Conservation (phyloP, 2,329 filamentous ascomycete species). For the Penicillium sp. region DNA sequence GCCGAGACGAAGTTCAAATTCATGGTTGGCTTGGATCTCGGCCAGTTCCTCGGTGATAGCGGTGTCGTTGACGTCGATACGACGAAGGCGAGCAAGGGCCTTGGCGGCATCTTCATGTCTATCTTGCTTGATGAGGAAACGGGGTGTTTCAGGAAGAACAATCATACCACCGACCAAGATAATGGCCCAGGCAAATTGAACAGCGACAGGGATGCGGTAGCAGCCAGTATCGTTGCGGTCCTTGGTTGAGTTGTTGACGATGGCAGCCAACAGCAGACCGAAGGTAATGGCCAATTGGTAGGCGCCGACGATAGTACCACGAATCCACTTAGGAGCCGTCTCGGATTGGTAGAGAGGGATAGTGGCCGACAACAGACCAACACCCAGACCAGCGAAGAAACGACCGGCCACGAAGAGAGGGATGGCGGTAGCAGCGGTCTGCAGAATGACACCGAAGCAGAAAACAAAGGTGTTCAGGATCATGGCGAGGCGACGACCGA, state of each 20-base stretch:
- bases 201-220: slow-evolving; percentile 77
- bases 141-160: slow-evolving; percentile 79
- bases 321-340: slow-evolving; percentile 72
- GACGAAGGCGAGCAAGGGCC: slow-evolving; percentile 69
- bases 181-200: slow-evolving; percentile 80
- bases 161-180: slow-evolving; percentile 74
- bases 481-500: slow-evolving; percentile 48
- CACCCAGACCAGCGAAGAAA: slow-evolving; percentile 59
- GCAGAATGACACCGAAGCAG: slow-evolving; percentile 40
- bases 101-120: slow-evolving; percentile 65
- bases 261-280: slow-evolving; percentile 73
- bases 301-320: slow-evolving; percentile 74
- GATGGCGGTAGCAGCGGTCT: slow-evolving; percentile 36
- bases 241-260: slow-evolving; percentile 73
- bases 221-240: slow-evolving; percentile 63
- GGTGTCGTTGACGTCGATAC: slow-evolving; percentile 67
- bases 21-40: slow-evolving; percentile 86
- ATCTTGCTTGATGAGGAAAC: slow-evolving; percentile 80
- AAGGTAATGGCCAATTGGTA: slow-evolving; percentile 83
- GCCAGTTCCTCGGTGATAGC: slow-evolving; percentile 76
- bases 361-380: slow-evolving; percentile 77
- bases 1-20: slow-evolving; percentile 68
- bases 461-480: slow-evolving; percentile 40
- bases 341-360: slow-evolving; percentile 77
- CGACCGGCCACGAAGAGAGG: slow-evolving; percentile 54